Conservation (phyloP, 495 filamentous ascomycete species). For the Neohortaea acidophila region DNA sequence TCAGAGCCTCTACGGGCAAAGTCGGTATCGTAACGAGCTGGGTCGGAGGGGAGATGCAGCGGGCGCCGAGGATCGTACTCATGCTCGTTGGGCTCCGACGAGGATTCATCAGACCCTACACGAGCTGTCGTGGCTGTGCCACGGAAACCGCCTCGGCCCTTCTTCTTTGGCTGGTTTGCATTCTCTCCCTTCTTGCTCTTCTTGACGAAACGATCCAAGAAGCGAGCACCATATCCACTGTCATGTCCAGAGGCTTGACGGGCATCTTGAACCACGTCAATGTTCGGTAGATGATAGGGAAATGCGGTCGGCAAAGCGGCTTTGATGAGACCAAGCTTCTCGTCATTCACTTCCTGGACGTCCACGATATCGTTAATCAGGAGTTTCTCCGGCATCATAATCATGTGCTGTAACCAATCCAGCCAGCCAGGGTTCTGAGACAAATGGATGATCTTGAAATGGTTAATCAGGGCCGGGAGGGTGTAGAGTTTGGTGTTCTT, state of each 20-base stretch:
- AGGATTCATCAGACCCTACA: neutral
- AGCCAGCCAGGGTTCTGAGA: slow-evolving; percentile 22
- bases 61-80: slow-evolving; percentile 33
- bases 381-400: slow-evolving; percentile 43
- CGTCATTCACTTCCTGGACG: slow-evolving; percentile 39
- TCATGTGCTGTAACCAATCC: slow-evolving; percentile 52
- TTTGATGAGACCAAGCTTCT: slow-evolving; percentile 39
- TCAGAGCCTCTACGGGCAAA: slow-evolving; percentile 9
- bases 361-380: slow-evolving; percentile 34
- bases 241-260: neutral
- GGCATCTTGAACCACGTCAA: slow-evolving; percentile 4
- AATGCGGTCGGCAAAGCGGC: slow-evolving; percentile 37
- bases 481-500: slow-evolving; percentile 39
- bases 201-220: slow-evolving; percentile 9
- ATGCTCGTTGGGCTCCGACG: slow-evolving; percentile 23
- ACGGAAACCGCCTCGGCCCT: slow-evolving; percentile 2
- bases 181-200: slow-evolving; percentile 1
- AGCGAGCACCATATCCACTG: slow-evolving; percentile 1
- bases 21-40: slow-evolving; percentile 12
- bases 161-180: slow-evolving; percentile 17
- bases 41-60: slow-evolving; percentile 1
- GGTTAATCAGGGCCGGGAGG: slow-evolving; percentile 45
- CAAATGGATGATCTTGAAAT: slow-evolving; percentile 49
- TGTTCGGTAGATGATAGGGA: slow-evolving; percentile 9
- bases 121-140: neutral